Evolutionary conservation across 1,284 basidiomycete species (phyloP).

Genomic region (Sphagnurus paluster): DNA sequence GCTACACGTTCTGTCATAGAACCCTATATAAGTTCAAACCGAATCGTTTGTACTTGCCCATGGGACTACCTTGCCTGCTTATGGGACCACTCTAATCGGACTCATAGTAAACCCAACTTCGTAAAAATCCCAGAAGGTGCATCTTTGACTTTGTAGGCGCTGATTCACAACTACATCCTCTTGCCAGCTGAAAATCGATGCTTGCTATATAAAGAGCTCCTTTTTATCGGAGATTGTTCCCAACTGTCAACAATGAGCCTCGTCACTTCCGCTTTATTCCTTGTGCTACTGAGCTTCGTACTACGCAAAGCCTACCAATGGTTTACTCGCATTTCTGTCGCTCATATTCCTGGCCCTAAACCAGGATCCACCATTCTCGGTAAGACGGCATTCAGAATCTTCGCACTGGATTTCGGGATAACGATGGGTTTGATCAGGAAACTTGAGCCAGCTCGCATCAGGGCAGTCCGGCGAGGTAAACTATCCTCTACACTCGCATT

Average conservation of each 20-base stretch:
- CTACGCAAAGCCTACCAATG: not conserved
- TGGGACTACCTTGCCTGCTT: not conserved
- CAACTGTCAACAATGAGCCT: not conserved
- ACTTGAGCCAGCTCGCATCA: slow-evolving; percentile 22
- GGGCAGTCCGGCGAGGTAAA: slow-evolving; percentile 32
- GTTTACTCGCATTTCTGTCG: not conserved
- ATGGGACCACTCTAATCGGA: not conserved
- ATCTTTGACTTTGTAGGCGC: not conserved
- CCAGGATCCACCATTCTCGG: not conserved
- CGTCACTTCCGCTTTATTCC: not conserved
- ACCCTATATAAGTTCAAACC: not conserved
- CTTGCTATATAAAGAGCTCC: not conserved
- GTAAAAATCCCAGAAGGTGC: not conserved
- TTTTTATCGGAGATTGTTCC: not conserved
- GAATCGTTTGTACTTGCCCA: not conserved
- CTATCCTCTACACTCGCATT: not conserved
- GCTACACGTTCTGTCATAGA: not conserved
- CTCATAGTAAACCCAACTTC: not conserved
- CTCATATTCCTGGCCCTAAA: not conserved
- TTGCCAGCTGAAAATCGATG: not conserved
- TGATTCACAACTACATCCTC: too few relatives aligned
- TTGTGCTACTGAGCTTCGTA: not conserved
- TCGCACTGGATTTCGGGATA: not conserved
- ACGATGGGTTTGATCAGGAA: not conserved
- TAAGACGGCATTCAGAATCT: too few relatives aligned